Evolutionary conservation across 2,329 filamentous ascomycete genomes (phyloP), one percentile per base, ranked within the genome.

Genomic region (Capronia americana): DNA sequence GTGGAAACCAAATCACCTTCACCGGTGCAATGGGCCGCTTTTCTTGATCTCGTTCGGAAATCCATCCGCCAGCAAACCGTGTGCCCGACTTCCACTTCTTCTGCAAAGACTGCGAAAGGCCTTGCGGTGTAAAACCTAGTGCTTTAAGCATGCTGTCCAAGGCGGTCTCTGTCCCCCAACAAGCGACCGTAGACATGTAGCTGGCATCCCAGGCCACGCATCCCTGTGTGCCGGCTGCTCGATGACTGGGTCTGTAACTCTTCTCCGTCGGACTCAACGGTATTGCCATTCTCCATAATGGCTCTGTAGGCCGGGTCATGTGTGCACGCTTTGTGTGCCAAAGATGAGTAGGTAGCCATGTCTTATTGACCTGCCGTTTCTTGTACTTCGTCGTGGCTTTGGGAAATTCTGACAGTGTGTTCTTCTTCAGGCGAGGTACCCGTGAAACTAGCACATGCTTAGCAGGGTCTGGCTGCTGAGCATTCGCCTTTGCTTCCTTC

Each of bases 291-390:
- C 93, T 87, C 95, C 95, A 99, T n/a, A 95, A 79, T 2, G 92
- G 90, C 53, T 90, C 85, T 57, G 86, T 89, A 0, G 92, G 90
- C 7, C 87, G 85, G 0, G 93, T 93, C 91, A 99, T 96, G 67
- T 87, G 90, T 24, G 95, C 92, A 66, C 95, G 85, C 78, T 99
- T 99, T 2, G 94, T 89, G 79, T 97, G 93, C 86, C 91, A 99
- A 70, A 96, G 80, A 77, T 99, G 95, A 6, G 95, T 98, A 0
- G 95, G 95, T 17, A 99, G 83, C 92, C 94, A 97, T 2, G 91
- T 93, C 82, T 98, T 98, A 77, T 91, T 85, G 54, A 90, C 81
- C 76, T 98, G 94, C 34, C 95, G 88, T 79, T 92, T 95, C 71
- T 90, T 88, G 76, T 92, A 98, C 73, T 90, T 93, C 24, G 85